Conservation (phyloP, 1,139 yeast genomes). For the Nakaseomyces sp. region DNA sequence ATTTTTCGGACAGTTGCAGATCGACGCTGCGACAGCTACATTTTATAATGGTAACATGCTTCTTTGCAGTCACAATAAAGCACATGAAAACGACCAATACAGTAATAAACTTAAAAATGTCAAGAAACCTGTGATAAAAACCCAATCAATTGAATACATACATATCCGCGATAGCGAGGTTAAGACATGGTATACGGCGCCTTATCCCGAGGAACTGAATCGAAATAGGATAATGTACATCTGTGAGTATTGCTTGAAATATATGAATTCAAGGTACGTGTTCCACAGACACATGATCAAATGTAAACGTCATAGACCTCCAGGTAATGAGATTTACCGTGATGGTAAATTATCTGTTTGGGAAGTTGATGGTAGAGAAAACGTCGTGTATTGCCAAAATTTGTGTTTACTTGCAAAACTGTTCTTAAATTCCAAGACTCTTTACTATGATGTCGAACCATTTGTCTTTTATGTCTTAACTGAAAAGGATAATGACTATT, state of each 20-base stretch:
- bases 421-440: conserved; percentile 80
- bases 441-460: conserved; percentile 92
- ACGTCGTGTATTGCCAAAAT: conserved; percentile 77
- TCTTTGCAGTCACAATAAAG: conserved; percentile 13
- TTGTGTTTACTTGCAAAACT: conserved; percentile 81
- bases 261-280: conserved; percentile 63
- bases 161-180: conserved; percentile 66
- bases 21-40: conserved; percentile 18
- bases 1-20: conserved; percentile 17
- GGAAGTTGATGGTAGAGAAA: conserved; percentile 88
- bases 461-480: conserved; percentile 81
- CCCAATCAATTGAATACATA: conserved; percentile 39
- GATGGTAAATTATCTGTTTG: conserved; percentile 61
- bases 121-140: conserved; percentile 1
- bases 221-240: conserved; percentile 54
- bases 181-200: conserved; percentile 88
- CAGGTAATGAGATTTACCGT: conserved; percentile 85
- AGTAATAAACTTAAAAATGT: conserved; percentile 3
- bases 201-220: conserved; percentile 84
- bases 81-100: conserved; percentile 7
- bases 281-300: conserved; percentile 64
- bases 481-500: conserved; percentile 37
- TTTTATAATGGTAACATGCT: conserved; percentile 24
- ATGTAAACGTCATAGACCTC: conserved; percentile 66
- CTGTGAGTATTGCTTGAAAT: conserved; percentile 81